Evolutionary conservation across 257 asterid genomes (phyloP).

Genomic region (Solanum corneliomulleri): DNA sequence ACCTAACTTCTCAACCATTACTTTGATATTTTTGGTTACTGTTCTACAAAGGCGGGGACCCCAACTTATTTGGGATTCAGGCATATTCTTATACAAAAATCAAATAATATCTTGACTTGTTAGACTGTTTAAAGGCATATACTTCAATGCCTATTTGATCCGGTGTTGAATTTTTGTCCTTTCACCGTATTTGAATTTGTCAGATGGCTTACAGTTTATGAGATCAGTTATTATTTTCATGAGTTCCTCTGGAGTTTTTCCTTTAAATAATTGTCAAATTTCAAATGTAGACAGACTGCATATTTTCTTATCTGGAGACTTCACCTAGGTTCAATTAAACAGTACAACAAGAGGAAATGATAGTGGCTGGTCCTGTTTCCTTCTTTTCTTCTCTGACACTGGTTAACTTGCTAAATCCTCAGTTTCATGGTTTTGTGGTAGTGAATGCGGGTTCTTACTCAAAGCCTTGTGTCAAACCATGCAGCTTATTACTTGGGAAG

Average conservation of each 20-base stretch:
- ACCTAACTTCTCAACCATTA: not conserved
- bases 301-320: not conserved
- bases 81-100: not conserved
- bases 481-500: constrained; percentile 94
- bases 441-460: not conserved
- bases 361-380: not conserved
- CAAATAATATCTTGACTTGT: not conserved
- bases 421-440: not conserved
- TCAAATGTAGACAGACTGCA: not conserved
- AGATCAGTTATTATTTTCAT: not conserved
- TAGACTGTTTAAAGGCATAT: not conserved
- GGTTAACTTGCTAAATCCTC: not conserved
- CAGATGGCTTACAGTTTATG: not conserved
- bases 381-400: not conserved
- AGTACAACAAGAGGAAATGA: not conserved
- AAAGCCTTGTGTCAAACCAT: constrained; percentile 6
- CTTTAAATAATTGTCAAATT: not conserved
- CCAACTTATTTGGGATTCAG: not conserved
- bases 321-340: not conserved
- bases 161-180: not conserved
- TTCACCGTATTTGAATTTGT: not conserved
- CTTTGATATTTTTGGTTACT: not conserved
- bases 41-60: not conserved
- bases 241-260: not conserved
- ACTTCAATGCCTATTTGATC: not conserved